A percentile compares a stretch with the other conserved stretches of the same genome.
Evolutionary conservation across 1,139 yeast species (phyloP).

Genomic region (Schizosaccharomyces versatilis): DNA sequence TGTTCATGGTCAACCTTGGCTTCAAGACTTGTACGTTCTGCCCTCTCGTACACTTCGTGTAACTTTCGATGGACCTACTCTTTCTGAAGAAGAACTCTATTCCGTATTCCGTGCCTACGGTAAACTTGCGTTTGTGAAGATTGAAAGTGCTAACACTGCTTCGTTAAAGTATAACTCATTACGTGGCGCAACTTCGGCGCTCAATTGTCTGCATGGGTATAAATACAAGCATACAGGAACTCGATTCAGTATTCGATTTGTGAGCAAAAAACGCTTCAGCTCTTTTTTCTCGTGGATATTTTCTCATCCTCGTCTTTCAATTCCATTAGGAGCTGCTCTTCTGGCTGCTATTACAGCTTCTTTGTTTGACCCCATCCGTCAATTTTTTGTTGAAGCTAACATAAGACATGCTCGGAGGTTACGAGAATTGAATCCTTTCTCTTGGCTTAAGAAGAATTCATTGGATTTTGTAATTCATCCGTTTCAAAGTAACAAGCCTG

Average conservation of each 20-base stretch:
- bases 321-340: constrained; percentile 41
- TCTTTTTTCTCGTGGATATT: constrained; percentile 32
- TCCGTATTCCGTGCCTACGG: constrained; percentile 65
- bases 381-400: constrained; percentile 53
- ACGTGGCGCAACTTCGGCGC: constrained; percentile 59
- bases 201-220: constrained; percentile 68
- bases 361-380: constrained; percentile 80
- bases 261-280: constrained; percentile 25
- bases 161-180: constrained; percentile 35
- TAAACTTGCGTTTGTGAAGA: constrained; percentile 47
- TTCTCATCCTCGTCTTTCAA: constrained; percentile 63
- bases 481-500: constrained; percentile 13
- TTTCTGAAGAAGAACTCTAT: constrained; percentile 63
- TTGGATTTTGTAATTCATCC: constrained; percentile 19
- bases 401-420: constrained; percentile 26
- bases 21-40: constrained; percentile 64
- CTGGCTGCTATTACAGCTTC: constrained; percentile 61
- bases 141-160: constrained; percentile 29
- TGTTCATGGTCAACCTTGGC: constrained; percentile 89
- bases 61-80: constrained; percentile 51
- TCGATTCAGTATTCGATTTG: constrained; percentile 46
- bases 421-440: constrained; percentile 17
- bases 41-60: constrained; percentile 46
- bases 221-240: constrained; percentile 29
- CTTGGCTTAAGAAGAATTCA: constrained; percentile 8